Evolutionary conservation across 2,329 filamentous ascomycete species (phyloP), one percentile per base, ranked within the genome.

Genomic region (Pleoardoris graminearum): DNA sequence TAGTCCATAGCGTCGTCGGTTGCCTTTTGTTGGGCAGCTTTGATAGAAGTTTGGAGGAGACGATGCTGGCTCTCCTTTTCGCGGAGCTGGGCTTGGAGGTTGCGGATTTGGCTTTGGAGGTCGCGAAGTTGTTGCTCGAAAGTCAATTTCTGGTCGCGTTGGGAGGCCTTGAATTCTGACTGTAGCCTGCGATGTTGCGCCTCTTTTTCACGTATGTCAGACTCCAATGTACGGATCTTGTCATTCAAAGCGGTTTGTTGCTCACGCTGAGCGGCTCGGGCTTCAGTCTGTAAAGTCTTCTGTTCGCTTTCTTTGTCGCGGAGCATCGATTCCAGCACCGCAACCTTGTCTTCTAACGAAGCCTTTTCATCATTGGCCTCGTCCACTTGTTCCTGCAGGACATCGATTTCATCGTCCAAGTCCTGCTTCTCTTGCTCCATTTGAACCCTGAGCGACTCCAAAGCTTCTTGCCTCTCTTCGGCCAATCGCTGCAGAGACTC

Each of bases 231-330:
- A 29, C 48, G 64, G 17, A 64, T 85, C 82, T 69, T 90, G 84
- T 36, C 82, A 77, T 69, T 59, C 14, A 68, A 46, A 3, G 57
- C 59, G 14, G 58, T 51, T 39, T 63, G 63, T 45, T 67, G 59
- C 63, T 87, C 83, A 11, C 84, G 77, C 69, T 88, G 85, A 17
- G 82, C 82, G 62, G 84, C 81, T 55, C 83, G 84, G 22, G 61
- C 60, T 49, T 67, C 60, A 5, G 60, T 59, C 17, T 66, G 63
- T 2, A 60, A 32, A 8, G 57, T 51, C 3, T 49, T 46, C 46
- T 51, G 58, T 45, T 67, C 55, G 33, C 41, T 61, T 35, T 68
- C 68, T 54, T 76, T 77, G 11, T 77, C 74, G 11, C 70, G 67
- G n/a, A 69, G 56, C 57, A 66, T 61, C 2, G 62, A 61, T 50